A percentile compares a stretch with the other conserved stretches of the same genome.
phyloP scores from a whole-genome alignment of 371 early-diverging fungal species.

The Apophysomyces trapeziformis region DNA sequence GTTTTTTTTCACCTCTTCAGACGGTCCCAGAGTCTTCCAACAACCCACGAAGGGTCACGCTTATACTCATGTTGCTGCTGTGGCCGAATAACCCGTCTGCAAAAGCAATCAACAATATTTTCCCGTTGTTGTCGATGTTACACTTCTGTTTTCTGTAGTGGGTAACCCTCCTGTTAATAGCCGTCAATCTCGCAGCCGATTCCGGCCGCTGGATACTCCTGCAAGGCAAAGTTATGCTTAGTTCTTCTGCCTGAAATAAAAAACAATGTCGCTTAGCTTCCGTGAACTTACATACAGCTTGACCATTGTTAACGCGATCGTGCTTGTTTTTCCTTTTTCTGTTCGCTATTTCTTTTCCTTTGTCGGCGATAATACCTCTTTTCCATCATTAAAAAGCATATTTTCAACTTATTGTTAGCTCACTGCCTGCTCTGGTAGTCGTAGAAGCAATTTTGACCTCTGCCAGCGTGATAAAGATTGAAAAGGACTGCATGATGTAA shows the following conservation, averaged over 20 bases:
- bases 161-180: background rate
- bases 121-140: background rate
- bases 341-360: no score
- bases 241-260: background rate
- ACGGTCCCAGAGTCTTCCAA: background rate
- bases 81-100: background rate
- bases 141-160: background rate
- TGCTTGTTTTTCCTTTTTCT: background rate
- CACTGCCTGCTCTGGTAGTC: no score
- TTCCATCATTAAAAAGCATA: slow-evolving; percentile 16
- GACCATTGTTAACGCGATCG: background rate
- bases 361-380: slow-evolving; percentile 5
- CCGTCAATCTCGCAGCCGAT: background rate
- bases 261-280: background rate
- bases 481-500: background rate
- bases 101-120: background rate
- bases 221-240: background rate
- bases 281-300: background rate
- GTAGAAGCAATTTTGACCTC: background rate
- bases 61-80: background rate
- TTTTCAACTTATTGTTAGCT: background rate
- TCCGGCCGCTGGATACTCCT: background rate
- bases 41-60: background rate
- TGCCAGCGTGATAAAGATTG: background rate
- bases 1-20: background rate